Evolutionary conservation across 2,329 filamentous ascomycete species (phyloP).

Genomic region (Trichoderma asperellum): DNA sequence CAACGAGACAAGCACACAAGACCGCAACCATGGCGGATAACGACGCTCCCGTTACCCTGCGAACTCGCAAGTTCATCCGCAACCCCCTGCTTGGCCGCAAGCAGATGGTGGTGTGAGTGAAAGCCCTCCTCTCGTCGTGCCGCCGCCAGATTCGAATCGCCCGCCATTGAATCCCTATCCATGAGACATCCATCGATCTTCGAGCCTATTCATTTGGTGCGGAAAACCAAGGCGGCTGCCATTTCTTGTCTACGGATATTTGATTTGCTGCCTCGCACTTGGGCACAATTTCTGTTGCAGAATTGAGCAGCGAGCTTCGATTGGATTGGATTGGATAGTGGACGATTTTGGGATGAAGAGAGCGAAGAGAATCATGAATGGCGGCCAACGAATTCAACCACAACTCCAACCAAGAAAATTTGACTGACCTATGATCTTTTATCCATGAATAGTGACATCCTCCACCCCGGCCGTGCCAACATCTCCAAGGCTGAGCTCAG

Average conservation of each 20-base stretch:
- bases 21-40: conserved; percentile 84
- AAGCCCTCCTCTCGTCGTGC: conserved; percentile 14
- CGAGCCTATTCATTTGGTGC: background rate
- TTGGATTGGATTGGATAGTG: conserved; percentile 5
- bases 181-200: conserved; percentile 9
- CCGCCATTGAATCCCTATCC: conserved; percentile 14
- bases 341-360: background rate
- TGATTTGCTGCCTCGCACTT: background rate
- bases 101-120: conserved; percentile 98
- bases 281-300: background rate
- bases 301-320: conserved; percentile 14
- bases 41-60: conserved; percentile 77
- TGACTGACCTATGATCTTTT: conserved; percentile 24
- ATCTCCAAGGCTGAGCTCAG: conserved; percentile 99
- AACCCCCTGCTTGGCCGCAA: conserved; percentile 98
- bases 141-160: conserved; percentile 18
- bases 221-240: background rate
- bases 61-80: conserved; percentile 99
- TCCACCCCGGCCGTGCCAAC: conserved; percentile 97
- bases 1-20: conserved; percentile 41
- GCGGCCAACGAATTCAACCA: background rate
- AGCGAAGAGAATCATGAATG: background rate
- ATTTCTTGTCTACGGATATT: background rate
- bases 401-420: background rate
- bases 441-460: conserved; percentile 77